Percentiles rank a stretch among this genome's conserved stretches.
Conservation (phyloP, 768 basidiomycete genomes). For the Leccinum rimulosum region DNA sequence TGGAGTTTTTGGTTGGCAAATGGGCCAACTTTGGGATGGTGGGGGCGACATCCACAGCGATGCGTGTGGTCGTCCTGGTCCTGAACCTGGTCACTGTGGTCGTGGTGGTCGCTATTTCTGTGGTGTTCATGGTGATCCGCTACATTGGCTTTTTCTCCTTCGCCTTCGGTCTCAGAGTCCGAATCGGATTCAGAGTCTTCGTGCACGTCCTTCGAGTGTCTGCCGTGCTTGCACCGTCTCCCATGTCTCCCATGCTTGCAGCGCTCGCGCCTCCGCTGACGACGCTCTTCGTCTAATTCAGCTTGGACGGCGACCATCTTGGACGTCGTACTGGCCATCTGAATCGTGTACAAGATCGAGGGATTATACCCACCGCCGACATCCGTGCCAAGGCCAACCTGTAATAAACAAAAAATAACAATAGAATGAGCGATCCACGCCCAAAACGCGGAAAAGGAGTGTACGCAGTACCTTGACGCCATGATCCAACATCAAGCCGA, state of each 20-base stretch:
- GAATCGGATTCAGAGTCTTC: not conserved
- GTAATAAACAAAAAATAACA: not conserved
- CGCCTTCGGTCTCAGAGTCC: not conserved
- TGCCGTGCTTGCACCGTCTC: not conserved
- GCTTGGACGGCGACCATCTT: slow-evolving; percentile 63
- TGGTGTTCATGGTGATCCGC: not conserved
- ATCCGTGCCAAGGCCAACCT: slow-evolving; percentile 93
- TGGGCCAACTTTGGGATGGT: not conserved
- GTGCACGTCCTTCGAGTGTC: not conserved
- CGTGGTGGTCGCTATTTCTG: not conserved
- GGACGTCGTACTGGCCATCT: slow-evolving; percentile 73
- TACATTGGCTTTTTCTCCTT: not conserved
- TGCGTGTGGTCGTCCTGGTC: not conserved
- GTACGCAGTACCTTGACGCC: slow-evolving; percentile 67
- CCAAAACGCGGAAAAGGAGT: not conserved
- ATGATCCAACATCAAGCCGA: slow-evolving; percentile 72
- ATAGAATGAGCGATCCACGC: not conserved
- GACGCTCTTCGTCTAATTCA: slow-evolving; percentile 17
- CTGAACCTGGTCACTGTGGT: not conserved
- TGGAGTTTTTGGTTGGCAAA: slow-evolving; percentile 63
- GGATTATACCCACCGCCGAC: slow-evolving; percentile 81
- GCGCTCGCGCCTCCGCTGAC: not conserved
- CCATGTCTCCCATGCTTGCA: not conserved
- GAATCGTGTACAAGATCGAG: slow-evolving; percentile 74
- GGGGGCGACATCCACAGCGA: not conserved